Conservation (phyloP, 768 basidiomycete genomes). For the Termitomyces sp. region DNA sequence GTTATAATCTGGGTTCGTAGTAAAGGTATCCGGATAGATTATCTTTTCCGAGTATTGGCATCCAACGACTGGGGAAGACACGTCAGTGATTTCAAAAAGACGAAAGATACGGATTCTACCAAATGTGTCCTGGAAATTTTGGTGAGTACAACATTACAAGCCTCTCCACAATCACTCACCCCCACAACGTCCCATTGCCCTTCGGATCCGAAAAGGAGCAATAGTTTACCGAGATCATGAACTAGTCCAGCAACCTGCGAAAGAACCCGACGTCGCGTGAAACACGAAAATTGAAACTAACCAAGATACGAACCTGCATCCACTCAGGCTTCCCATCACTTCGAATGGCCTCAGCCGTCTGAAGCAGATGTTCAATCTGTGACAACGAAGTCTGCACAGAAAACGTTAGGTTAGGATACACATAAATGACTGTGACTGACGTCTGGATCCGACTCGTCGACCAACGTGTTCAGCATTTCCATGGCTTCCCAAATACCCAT, state of each 20-base stretch:
- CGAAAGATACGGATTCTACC: constrained; percentile 17
- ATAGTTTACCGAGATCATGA: constrained; percentile 86
- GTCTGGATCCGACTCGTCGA: constrained; percentile 91
- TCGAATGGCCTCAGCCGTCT: constrained; percentile 88
- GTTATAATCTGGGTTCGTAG: constrained; percentile 59
- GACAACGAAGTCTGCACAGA: constrained; percentile 1
- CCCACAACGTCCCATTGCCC: constrained; percentile 97
- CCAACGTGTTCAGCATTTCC: constrained; percentile 78
- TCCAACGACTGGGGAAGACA: constrained; percentile 53
- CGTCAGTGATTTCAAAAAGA: background rate
- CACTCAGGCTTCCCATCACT: constrained; percentile 84
- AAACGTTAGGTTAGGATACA: background rate
- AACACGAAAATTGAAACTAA: background rate
- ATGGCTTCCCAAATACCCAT: constrained; percentile 88
- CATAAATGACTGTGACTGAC: constrained; percentile 29
- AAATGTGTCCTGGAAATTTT: constrained; percentile 32
- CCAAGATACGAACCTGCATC: constrained; percentile 54
- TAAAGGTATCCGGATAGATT: constrained; percentile 76
- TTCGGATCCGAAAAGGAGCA: constrained; percentile 77
- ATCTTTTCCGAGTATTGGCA: constrained; percentile 82
- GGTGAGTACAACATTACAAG: constrained; percentile 2
- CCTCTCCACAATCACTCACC: constrained; percentile 25
- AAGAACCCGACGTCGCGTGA: background rate
- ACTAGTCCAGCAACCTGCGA: constrained; percentile 63
- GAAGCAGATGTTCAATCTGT: constrained; percentile 67